phyloP scores from a whole-genome alignment of 2,329 filamentous ascomycete species.

The Curvularia verruculosa region DNA sequence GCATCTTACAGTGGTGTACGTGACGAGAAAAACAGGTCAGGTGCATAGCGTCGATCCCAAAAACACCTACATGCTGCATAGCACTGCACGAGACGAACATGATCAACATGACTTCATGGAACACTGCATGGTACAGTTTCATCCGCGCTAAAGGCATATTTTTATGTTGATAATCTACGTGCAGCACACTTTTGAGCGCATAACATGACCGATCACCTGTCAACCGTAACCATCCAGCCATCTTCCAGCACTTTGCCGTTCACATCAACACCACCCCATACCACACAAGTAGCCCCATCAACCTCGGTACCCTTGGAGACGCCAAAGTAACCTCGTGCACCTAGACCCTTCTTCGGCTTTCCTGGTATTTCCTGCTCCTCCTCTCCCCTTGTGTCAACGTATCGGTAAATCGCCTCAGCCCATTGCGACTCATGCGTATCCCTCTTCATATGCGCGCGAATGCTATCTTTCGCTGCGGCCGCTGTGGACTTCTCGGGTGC shows the following conservation, averaged over 20 bases:
- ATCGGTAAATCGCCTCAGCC: slow-evolving; percentile 58
- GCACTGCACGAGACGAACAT: not conserved
- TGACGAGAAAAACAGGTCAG: not conserved
- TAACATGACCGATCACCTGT: slow-evolving; percentile 28
- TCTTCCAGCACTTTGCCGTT: slow-evolving; percentile 51
- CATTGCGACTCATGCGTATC: slow-evolving; percentile 58
- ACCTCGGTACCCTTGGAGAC: slow-evolving; percentile 52
- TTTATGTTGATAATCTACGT: not conserved
- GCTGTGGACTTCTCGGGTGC: slow-evolving; percentile 54
- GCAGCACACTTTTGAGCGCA: not conserved
- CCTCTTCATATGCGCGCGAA: slow-evolving; percentile 53
- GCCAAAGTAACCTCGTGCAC: slow-evolving; percentile 51
- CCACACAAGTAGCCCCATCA: slow-evolving; percentile 55
- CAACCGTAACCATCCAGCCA: slow-evolving; percentile 53
- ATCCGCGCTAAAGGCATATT: slow-evolving; percentile 3
- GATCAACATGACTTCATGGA: not conserved
- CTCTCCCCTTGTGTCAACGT: slow-evolving; percentile 52
- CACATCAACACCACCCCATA: slow-evolving; percentile 61
- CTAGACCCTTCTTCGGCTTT: slow-evolving; percentile 48
- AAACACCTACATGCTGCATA: not conserved
- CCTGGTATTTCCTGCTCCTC: slow-evolving; percentile 52
- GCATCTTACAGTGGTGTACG: not conserved
- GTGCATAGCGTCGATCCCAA: not conserved
- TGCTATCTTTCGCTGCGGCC: slow-evolving; percentile 59
- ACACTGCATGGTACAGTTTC: not conserved